phyloP scores from a whole-genome alignment of 257 asterid genomes.

The Solanum tacnaense region DNA sequence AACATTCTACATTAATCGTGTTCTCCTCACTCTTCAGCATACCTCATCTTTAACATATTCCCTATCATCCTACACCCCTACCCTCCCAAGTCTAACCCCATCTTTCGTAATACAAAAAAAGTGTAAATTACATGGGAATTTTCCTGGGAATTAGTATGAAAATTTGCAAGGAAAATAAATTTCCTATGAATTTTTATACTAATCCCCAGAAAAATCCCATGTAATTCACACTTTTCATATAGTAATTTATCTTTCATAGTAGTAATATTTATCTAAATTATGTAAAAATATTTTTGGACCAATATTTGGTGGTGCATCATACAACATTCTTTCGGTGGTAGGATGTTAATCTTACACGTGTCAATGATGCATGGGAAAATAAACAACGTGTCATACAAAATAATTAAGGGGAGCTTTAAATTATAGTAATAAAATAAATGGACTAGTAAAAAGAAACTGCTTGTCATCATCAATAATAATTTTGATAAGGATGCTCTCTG shows the following conservation, averaged over 20 bases:
- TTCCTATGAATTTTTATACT: no score
- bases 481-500: background rate
- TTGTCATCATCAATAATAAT: background rate
- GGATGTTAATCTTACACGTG: background rate
- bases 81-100: no score
- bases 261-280: no score
- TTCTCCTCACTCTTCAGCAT: background rate
- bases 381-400: background rate
- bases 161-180: no score
- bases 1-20: background rate
- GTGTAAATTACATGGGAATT: fast-evolving
- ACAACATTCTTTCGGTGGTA: background rate
- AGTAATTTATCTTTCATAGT: no score
- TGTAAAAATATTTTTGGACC: no score
- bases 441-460: background rate
- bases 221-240: no score
- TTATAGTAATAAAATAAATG: background rate
- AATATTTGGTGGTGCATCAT: background rate
- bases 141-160: fast-evolving
- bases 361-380: background rate
- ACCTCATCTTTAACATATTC: background rate
- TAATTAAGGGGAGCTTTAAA: background rate
- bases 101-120: no score
- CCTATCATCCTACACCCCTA: no score
- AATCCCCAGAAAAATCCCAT: fast-evolving